These are phyloP conservation scores for Phialocephala subalpina DNA, from an alignment of 2,329 filamentous ascomycete species.

Conservation along the genomic window DNA sequence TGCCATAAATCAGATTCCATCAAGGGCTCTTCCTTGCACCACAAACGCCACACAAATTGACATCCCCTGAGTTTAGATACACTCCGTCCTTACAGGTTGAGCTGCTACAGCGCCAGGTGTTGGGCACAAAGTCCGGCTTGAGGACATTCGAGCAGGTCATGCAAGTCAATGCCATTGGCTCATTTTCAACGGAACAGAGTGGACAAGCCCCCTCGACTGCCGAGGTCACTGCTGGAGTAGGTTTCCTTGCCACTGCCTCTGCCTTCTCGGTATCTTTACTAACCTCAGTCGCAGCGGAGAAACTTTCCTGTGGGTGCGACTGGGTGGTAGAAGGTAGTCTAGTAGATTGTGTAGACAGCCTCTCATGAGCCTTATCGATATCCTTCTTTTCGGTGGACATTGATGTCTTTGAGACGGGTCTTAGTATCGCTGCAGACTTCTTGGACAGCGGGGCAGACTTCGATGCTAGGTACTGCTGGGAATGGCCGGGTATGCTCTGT, in stretches of 20 bases:
- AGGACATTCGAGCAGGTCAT: conserved; percentile 76
- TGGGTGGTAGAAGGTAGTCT: not conserved
- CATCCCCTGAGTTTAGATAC: conserved; percentile 76
- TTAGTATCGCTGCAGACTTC: not conserved
- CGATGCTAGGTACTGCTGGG: conserved; percentile 22
- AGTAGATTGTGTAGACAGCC: not conserved
- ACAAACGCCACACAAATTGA: conserved; percentile 75
- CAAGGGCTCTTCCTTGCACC: conserved; percentile 47
- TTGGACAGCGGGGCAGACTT: conserved; percentile 4
- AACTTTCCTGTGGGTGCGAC: not conserved
- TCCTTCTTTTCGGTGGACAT: not conserved
- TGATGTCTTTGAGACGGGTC: not conserved
- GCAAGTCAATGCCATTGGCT: conserved; percentile 64
- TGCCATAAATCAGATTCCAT: conserved; percentile 6
- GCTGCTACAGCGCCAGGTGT: conserved; percentile 71
- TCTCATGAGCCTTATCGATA: not conserved
- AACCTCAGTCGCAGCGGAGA: not conserved
- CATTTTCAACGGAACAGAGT: conserved; percentile 75
- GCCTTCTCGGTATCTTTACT: no score
- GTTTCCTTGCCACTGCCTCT: not conserved
- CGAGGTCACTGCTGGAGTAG: not conserved
- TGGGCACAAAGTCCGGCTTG: conserved; percentile 57
- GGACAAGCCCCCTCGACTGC: conserved; percentile 53
- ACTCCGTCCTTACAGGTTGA: conserved; percentile 59
- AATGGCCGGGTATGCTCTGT: conserved; percentile 49